phyloP scores from a whole-genome alignment of 176 grass and related monocot species.

The Juncus effusus region DNA sequence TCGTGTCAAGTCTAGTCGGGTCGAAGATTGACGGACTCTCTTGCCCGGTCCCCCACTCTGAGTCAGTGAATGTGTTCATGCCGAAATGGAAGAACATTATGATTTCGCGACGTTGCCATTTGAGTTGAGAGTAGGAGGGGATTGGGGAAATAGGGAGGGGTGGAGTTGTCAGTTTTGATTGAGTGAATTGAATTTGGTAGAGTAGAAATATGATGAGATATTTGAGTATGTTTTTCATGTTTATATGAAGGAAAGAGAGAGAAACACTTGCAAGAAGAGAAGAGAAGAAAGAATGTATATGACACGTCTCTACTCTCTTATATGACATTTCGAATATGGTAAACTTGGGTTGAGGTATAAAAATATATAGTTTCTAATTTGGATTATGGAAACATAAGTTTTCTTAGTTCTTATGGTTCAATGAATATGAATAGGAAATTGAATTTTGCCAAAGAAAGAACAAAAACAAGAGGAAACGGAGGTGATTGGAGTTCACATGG shows the following conservation, averaged over 20 bases:
- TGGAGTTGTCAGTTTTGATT: conserved; percentile 22
- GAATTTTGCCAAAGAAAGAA: too few species aligned
- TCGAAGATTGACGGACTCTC: conserved; percentile 52
- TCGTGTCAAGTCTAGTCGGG: conserved; percentile 44
- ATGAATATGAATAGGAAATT: too few species aligned
- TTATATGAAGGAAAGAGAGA: conserved; percentile 2
- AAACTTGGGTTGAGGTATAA: neutral
- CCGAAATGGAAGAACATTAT: conserved; percentile 99
- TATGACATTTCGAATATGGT: neutral
- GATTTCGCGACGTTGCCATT: conserved; percentile 79
- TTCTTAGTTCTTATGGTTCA: neutral
- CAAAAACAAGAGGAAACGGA: too few species aligned
- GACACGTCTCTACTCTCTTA: neutral
- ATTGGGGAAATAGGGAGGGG: conserved; percentile 63
- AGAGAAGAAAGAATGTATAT: too few species aligned
- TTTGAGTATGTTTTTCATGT: conserved; percentile 19
- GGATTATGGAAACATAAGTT: neutral
- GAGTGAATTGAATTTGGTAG: conserved; percentile 21
- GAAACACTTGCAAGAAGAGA: too few species aligned
- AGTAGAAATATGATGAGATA: conserved; percentile 3
- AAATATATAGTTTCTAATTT: neutral
- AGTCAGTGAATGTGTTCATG: conserved; percentile 96
- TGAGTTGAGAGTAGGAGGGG: conserved; percentile 69
- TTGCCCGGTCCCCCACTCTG: conserved; percentile 62
- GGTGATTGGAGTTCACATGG: too few species aligned